Evolutionary conservation across 2,329 filamentous ascomycete genomes (phyloP).

Genomic region (Aspergillus sp.): DNA sequence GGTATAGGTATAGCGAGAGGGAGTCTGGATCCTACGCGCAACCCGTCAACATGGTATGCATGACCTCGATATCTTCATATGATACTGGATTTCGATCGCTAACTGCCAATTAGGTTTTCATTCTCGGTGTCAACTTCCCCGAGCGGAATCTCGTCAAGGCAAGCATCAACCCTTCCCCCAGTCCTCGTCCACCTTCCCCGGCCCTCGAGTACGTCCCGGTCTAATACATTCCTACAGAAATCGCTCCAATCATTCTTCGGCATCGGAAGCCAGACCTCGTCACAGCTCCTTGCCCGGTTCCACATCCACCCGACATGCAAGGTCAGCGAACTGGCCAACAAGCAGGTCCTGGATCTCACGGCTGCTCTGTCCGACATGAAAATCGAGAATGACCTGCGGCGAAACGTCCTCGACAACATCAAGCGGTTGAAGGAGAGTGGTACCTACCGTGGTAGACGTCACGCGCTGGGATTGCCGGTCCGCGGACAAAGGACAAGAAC

Average conservation of each 20-base stretch:
- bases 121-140: conserved; percentile 82
- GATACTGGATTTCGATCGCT: conserved; percentile 1
- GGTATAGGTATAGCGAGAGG: background rate
- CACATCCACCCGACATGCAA: conserved; percentile 82
- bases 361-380: conserved; percentile 88
- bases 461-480: conserved; percentile 90
- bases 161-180: conserved; percentile 32
- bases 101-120: conserved; percentile 65
- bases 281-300: conserved; percentile 81
- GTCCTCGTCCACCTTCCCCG: conserved; percentile 6
- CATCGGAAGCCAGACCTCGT: conserved; percentile 68
- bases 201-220: background rate
- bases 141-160: conserved; percentile 82
- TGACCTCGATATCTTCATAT: background rate
- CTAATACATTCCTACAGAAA: conserved; percentile 26
- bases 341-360: conserved; percentile 78
- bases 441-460: conserved; percentile 80
- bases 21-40: conserved; percentile 2
- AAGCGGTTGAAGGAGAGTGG: conserved; percentile 84
- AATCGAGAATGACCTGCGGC: conserved; percentile 83
- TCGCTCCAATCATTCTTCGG: conserved; percentile 83
- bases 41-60: conserved; percentile 32
- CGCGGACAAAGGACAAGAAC: conserved; percentile 84
- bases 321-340: conserved; percentile 70
- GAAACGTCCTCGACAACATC: conserved; percentile 81